Base-by-base conservation (phyloP, 805 yeast species). In the Spathaspora boniae region DNA sequence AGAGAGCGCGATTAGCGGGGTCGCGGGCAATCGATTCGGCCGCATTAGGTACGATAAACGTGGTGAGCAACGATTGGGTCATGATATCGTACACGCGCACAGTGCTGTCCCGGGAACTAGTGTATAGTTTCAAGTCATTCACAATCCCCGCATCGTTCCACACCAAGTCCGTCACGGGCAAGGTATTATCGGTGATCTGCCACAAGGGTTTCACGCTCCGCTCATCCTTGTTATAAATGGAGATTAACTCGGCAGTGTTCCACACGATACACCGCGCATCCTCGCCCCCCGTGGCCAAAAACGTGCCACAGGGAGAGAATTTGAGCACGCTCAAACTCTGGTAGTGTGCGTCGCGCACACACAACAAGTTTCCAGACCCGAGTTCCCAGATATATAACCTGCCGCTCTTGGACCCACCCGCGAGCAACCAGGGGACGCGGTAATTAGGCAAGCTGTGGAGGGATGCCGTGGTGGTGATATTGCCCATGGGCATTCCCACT, bases 301-400 rank as follows among this genome's bases (percentile, higher is more conserved):
- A 80, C 16, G 79, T 73, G n/a, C 70, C 70, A 51, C 87, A 84
- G 9, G 60, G 44, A 1, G 84, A 63, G 48, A 84, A 77, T 44
- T 68, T 70, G 23, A 91, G 54, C 21, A 68, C 70, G 0, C 81
- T 71, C 6, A 87, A 72, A 5, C 72, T 67, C 59, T 91, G 97
- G 56, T 86, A 91, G 61, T 91, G 98, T 1, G 86, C 81, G 33
- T 85, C 89, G 50, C 77, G 78, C 4, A 78, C 94, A 31, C 75
- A 67, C 16, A 89, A 51, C 31, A 93, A 66, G 16, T 76, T 60
- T 0, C 98, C 98, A 2, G 93, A 82, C 7, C 70, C 58, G 34
- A 89, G 53, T 48, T 87, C 95, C 98, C 98, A 91, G 1, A 89
- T 57, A 51, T 84, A 84, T 11, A 93, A 43, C 45, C 80, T 75